Conservation (phyloP, 2,329 filamentous ascomycete species). For the Paecilomyces sp. region DNA sequence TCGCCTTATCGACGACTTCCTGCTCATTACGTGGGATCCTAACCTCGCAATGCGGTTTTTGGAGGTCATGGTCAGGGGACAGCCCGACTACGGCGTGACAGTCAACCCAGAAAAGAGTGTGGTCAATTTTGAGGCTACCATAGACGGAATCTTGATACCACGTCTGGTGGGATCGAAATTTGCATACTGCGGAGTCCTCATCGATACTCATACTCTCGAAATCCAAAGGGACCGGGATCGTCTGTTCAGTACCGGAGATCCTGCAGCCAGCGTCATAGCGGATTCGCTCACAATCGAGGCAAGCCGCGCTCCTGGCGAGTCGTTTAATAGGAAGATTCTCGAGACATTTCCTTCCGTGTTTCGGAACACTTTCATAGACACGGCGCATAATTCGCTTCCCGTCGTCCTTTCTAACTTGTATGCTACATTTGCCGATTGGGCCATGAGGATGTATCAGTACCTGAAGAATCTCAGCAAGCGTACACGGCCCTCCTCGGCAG, state of each 20-base stretch:
- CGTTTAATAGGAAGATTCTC: constrained; percentile 73
- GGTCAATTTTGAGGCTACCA: constrained; percentile 66
- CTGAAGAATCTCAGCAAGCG: constrained; percentile 49
- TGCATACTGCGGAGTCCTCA: constrained; percentile 78
- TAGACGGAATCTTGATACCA: constrained; percentile 49
- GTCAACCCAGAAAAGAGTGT: constrained; percentile 75
- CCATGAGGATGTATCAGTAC: constrained; percentile 63
- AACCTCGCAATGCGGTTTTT: constrained; percentile 66
- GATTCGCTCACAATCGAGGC: constrained; percentile 75
- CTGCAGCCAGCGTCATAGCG: constrained; percentile 52
- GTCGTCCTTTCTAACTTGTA: constrained; percentile 70
- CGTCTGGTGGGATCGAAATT: constrained; percentile 51
- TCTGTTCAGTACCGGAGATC: constrained; percentile 32
- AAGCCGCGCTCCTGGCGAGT: constrained; percentile 63
- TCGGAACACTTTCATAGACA: constrained; percentile 49
- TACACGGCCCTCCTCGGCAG: constrained; percentile 45
- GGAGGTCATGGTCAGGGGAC: constrained; percentile 68
- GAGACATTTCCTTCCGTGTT: constrained; percentile 74
- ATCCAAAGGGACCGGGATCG: constrained; percentile 62
- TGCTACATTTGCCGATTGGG: constrained; percentile 68
- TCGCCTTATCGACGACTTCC: constrained; percentile 84
- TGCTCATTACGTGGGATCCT: constrained; percentile 70
- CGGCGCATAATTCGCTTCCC: constrained; percentile 61
- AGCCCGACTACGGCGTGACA: constrained; percentile 71
- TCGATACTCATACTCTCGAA: constrained; percentile 68